phyloP scores from a whole-genome alignment of 345 rosid species.

The Gossypium rotundifolium region DNA sequence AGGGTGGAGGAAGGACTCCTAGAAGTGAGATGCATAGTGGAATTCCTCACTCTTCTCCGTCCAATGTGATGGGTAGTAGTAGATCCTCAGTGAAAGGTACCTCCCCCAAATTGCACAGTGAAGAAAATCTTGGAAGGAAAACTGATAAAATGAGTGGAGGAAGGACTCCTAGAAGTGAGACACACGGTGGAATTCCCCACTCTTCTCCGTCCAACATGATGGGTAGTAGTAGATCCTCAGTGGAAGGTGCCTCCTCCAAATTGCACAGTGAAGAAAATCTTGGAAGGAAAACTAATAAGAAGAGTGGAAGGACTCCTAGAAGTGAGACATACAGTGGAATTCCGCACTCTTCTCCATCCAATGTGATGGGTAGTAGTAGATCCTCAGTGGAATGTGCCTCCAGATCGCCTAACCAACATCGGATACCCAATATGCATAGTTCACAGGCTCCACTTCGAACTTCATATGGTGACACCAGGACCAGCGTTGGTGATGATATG shows the following conservation, averaged over 20 bases:
- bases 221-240: conserved; percentile 17
- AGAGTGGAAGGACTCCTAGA: conserved; percentile 23
- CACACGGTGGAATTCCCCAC: conserved; percentile 3
- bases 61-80: conserved; percentile 13
- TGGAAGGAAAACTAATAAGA: conserved; percentile 22
- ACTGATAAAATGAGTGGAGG: conserved; percentile 19
- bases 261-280: conserved; percentile 12
- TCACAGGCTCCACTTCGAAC: conserved; percentile 21
- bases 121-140: conserved; percentile 24
- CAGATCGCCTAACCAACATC: conserved; percentile 1
- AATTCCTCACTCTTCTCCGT: conserved; percentile 6
- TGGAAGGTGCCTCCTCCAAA: background rate
- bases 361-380: conserved; percentile 14
- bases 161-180: conserved; percentile 28
- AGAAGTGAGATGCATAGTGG: conserved; percentile 20
- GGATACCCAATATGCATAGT: background rate
- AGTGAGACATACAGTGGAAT: conserved; percentile 20
- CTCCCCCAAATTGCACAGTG: background rate
- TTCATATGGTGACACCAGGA: conserved; percentile 21
- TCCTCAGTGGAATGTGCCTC: conserved; percentile 11
- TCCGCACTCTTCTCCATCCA: conserved; percentile 10
- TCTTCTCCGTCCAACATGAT: conserved; percentile 5
- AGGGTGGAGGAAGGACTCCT: conserved; percentile 25
- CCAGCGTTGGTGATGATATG: conserved; percentile 28
- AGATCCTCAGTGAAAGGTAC: conserved; percentile 14